Conservation (phyloP, 176 grass and related monocot species). For the Echinochloa phyllopogon region DNA sequence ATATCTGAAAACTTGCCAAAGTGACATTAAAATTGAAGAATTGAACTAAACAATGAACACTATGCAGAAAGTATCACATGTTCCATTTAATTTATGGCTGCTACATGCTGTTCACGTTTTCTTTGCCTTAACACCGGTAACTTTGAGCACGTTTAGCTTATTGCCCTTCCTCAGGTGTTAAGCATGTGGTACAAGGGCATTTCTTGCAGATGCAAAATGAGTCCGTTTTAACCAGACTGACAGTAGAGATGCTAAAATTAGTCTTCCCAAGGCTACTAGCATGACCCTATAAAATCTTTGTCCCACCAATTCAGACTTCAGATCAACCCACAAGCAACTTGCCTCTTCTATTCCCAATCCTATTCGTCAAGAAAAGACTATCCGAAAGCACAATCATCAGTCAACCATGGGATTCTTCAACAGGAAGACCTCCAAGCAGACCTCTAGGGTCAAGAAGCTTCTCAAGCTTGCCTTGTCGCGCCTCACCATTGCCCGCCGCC, state of each 20-base stretch:
- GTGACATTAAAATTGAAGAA: not conserved
- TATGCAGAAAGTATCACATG: not conserved
- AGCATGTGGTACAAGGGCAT: not conserved
- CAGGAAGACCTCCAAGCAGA: conserved; percentile 46
- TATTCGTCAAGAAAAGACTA: not conserved
- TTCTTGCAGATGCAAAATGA: not conserved
- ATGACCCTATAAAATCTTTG: not conserved
- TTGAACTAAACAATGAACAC: not conserved
- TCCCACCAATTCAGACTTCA: not conserved
- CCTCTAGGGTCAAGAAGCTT: conserved; percentile 42
- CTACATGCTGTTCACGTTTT: not conserved
- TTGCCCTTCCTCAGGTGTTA: not conserved
- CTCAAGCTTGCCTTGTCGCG: conserved; percentile 32
- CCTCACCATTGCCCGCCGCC: conserved; percentile 27
- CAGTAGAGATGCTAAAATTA: not conserved
- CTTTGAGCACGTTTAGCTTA: not conserved
- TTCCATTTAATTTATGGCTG: not conserved
- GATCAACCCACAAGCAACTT: not conserved
- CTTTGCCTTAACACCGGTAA: not conserved
- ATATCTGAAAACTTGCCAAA: not conserved
- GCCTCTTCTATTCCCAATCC: not conserved
- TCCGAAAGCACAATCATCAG: not conserved
- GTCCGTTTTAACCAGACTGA: not conserved
- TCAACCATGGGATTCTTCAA: not conserved
- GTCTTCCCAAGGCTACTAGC: not conserved